Conservation (phyloP, 2,329 filamentous ascomycete genomes). For the Aspergillus ruber region DNA sequence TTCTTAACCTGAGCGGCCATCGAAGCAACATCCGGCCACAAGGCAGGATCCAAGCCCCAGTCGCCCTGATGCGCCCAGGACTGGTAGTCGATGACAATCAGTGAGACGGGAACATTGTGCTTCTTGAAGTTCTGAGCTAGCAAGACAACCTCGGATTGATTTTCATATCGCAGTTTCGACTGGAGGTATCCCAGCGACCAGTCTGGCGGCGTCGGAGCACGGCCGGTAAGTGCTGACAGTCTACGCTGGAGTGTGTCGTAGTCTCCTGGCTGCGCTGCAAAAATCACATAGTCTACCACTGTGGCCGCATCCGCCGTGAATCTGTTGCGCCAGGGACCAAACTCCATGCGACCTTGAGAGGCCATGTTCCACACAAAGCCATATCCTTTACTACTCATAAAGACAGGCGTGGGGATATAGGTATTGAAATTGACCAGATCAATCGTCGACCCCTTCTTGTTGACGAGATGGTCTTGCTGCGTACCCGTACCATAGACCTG, state of each 20-base stretch:
- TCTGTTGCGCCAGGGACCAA: slow-evolving; percentile 51
- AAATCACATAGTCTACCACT: slow-evolving; percentile 55
- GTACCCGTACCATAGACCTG: slow-evolving; percentile 60
- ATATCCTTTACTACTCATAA: slow-evolving; percentile 53
- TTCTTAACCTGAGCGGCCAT: slow-evolving; percentile 55
- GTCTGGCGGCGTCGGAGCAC: slow-evolving; percentile 56
- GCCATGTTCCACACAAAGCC: slow-evolving; percentile 61
- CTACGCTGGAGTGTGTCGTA: slow-evolving; percentile 49
- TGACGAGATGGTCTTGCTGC: slow-evolving; percentile 55
- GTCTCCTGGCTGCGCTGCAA: slow-evolving; percentile 41
- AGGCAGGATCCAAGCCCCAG: slow-evolving; percentile 56
- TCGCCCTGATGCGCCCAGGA: slow-evolving; percentile 60
- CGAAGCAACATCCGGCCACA: slow-evolving; percentile 57
- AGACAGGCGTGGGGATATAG: slow-evolving; percentile 56
- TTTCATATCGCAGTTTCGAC: slow-evolving; percentile 58
- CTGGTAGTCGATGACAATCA: slow-evolving; percentile 60
- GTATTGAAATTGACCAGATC: slow-evolving; percentile 61
- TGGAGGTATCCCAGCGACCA: slow-evolving; percentile 62
- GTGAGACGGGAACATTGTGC: slow-evolving; percentile 51
- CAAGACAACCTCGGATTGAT: slow-evolving; percentile 53
- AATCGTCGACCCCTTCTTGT: slow-evolving; percentile 55
- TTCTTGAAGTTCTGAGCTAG: slow-evolving; percentile 52
- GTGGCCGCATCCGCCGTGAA: slow-evolving; percentile 53
- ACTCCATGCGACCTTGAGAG: slow-evolving; percentile 51
- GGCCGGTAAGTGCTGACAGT: slow-evolving; percentile 50